Percentiles rank a stretch among this genome's conserved stretches.
Conservation (phyloP, 768 basidiomycete species). For the Myochromella boudieri region DNA sequence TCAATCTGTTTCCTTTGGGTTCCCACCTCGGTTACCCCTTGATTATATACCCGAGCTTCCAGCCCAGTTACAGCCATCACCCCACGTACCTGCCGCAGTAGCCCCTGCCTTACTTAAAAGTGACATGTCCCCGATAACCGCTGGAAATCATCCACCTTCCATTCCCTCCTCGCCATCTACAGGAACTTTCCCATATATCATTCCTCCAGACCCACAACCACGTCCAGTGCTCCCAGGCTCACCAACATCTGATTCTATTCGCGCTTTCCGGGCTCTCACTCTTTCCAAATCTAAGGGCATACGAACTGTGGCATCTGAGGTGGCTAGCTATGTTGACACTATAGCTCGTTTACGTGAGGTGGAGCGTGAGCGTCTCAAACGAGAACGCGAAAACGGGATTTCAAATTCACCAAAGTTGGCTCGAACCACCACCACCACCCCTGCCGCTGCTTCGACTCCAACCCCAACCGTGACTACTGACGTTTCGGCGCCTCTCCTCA, state of each 20-base stretch:
- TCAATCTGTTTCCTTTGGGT: conserved; percentile 26
- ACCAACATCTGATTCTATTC: conserved; percentile 28
- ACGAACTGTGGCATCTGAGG: conserved; percentile 54
- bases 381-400: conserved; percentile 54
- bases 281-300: conserved; percentile 51
- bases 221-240: conserved; percentile 32
- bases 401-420: conserved; percentile 33
- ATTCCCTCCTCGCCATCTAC: neutral
- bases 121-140: neutral
- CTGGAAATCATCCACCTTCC: conserved; percentile 1
- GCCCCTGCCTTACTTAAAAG: conserved; percentile 19
- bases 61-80: conserved; percentile 55
- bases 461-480: conserved; percentile 13
- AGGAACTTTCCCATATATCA: neutral
- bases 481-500: conserved; percentile 5
- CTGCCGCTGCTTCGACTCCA: conserved; percentile 30
- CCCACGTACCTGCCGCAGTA: conserved; percentile 37
- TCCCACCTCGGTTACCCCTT: conserved; percentile 42
- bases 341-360: conserved; percentile 75
- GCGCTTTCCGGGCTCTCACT: conserved; percentile 51
- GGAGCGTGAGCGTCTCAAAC: conserved; percentile 72
- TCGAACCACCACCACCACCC: conserved; percentile 15
- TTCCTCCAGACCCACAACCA: conserved; percentile 7
- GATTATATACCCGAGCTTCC: conserved; percentile 65
- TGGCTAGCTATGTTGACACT: conserved; percentile 71